Percentiles rank a stretch among this genome's conserved stretches.
Evolutionary conservation across 139 green algal species (phyloP).

Genomic region (Micromonas pusilla): DNA sequence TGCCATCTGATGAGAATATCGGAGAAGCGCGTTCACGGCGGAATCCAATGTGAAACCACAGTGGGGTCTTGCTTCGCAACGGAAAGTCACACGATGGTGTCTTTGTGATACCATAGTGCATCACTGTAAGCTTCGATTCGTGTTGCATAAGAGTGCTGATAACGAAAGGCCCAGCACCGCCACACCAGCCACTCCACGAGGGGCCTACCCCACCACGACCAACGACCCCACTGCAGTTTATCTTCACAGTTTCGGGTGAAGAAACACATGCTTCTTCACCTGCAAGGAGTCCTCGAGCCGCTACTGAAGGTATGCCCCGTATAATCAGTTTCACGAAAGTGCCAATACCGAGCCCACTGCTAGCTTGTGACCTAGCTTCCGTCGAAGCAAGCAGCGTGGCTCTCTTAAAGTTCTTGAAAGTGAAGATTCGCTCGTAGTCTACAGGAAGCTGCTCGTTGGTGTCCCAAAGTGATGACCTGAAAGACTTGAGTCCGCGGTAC

Average conservation of each 20-base stretch:
- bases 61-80: background rate
- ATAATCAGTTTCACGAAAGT: no score
- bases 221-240: background rate
- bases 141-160: background rate
- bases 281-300: background rate
- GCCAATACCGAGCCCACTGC: no score
- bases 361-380: no score
- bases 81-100: background rate
- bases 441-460: no score
- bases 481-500: no score
- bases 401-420: no score
- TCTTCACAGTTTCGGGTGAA: background rate
- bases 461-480: no score
- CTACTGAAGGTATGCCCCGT: no score
- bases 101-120: constrained; percentile 12
- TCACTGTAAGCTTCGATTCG: constrained; percentile 5
- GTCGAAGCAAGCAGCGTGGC: no score
- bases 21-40: constrained; percentile 7
- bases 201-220: background rate
- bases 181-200: constrained; percentile 6
- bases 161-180: constrained; percentile 1
- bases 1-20: background rate
- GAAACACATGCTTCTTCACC: background rate
- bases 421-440: no score
- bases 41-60: constrained; percentile 23